Evolutionary conservation across 352 stramenopile species (phyloP), one percentile per base, ranked within the genome.

Genomic region (Discostella stelligera): DNA sequence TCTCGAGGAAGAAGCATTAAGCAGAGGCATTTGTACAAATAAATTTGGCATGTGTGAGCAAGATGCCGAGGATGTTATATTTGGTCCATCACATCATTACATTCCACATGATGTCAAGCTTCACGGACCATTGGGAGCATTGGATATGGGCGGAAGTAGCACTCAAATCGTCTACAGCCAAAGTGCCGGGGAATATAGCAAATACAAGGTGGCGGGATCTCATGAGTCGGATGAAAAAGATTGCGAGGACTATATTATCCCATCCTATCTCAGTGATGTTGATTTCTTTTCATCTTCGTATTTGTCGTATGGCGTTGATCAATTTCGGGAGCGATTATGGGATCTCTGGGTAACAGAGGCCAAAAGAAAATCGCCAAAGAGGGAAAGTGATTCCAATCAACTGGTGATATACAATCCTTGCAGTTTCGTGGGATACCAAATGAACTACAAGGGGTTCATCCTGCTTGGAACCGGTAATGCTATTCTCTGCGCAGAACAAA

Each of bases 201-300:
- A 50, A 44, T 20, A 60, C 49, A 37, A 21, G 58, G 59, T 7
- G 55, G 5, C 48, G 20, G 23, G 14, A 13, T 7, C 18, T 32
- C 2, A 62, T 39, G 39, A 46, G 53, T 27, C 21, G 44, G 49
- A 49, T 56, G 30, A 66, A 69, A 60, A 16, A 25, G 46, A 73
- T 16, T 44, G 30, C 20, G 64, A 49, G 23, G 18, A 58, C 23
- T n/a, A 70, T 73, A 56, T 81, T 69, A 16, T 77, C 30, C 74
- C 76, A 59, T 75, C 76, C 21, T 68, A 76, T 67, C 73, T 93
- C 20, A 78, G 89, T 50, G 83, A 80, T 21, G 78, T 88, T 58
- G 72, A 92, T 66, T 92, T 94, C 74, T 94, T 92, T 73, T 84
- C 84, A 3, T 88, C 82, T 3, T 91, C 83, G 0, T 94, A 94